phyloP scores from a whole-genome alignment of 164 flowering plant species.

The Stephania cephalantha region DNA sequence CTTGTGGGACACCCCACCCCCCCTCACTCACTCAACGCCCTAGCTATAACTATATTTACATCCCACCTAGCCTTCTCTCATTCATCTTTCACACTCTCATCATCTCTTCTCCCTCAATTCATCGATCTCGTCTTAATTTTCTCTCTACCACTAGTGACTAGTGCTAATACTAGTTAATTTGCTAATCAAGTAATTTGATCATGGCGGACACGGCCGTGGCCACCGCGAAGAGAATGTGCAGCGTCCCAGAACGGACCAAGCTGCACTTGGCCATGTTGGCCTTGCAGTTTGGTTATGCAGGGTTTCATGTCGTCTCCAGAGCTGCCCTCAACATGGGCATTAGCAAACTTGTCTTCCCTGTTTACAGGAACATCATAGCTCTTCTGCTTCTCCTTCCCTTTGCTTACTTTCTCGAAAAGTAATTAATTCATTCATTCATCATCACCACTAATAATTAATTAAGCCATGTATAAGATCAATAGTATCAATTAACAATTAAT shows the following conservation, averaged over 20 bases:
- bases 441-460: no score
- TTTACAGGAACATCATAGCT: constrained; percentile 91
- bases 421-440: background rate
- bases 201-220: constrained; percentile 58
- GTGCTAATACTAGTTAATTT: no score
- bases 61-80: constrained; percentile 12
- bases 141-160: background rate
- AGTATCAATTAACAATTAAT: background rate
- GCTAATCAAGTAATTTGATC: constrained; percentile 8
- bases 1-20: constrained; percentile 26
- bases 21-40: background rate
- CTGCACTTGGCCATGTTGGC: constrained; percentile 98
- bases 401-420: constrained; percentile 96
- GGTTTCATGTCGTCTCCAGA: constrained; percentile 94
- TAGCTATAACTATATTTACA: constrained; percentile 31
- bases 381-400: constrained; percentile 79
- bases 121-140: background rate
- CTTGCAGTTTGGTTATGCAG: constrained; percentile 99
- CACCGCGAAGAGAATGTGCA: constrained; percentile 37
- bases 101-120: background rate
- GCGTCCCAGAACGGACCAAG: constrained; percentile 65
- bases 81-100: background rate
- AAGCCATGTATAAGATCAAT: no score
- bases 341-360: constrained; percentile 87
- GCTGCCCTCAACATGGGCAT: constrained; percentile 98